phyloP scores from a whole-genome alignment of 805 yeast genomes.

The Candida andamanensis region DNA sequence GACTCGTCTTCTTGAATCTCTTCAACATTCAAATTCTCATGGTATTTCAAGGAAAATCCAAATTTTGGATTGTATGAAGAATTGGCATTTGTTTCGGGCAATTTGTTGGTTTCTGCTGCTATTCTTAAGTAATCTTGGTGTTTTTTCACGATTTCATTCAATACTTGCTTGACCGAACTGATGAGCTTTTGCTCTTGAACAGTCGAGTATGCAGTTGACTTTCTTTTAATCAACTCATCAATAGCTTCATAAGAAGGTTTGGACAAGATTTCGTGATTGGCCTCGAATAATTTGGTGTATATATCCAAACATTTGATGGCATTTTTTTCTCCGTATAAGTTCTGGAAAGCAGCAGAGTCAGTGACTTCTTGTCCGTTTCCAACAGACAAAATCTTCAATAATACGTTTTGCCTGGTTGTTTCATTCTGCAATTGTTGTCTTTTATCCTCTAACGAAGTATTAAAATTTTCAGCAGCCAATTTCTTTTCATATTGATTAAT shows the following conservation, averaged over 20 bases:
- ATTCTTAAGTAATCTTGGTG: constrained; percentile 30
- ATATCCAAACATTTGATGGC: constrained; percentile 32
- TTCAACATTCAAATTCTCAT: constrained; percentile 35
- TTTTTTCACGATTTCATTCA: constrained; percentile 31
- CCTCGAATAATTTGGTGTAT: constrained; percentile 22
- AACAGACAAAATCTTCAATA: constrained; percentile 37
- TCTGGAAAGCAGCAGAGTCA: constrained; percentile 25
- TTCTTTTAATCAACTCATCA: constrained; percentile 25
- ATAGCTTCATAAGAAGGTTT: constrained; percentile 17
- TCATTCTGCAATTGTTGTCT: constrained; percentile 40
- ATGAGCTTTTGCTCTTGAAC: constrained; percentile 28
- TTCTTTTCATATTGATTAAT: constrained; percentile 13
- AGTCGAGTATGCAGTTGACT: constrained; percentile 28
- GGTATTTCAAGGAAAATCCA: constrained; percentile 26
- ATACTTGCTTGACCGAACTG: constrained; percentile 28
- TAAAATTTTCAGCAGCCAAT: constrained; percentile 22
- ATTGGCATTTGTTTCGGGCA: constrained; percentile 21
- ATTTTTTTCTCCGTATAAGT: constrained; percentile 25
- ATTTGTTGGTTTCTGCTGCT: constrained; percentile 20
- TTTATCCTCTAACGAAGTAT: constrained; percentile 33
- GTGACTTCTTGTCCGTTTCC: constrained; percentile 22
- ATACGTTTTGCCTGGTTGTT: constrained; percentile 43
- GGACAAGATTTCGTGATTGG: constrained; percentile 21
- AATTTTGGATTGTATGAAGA: constrained; percentile 26
- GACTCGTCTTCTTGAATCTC: constrained; percentile 48